These are phyloP conservation scores for Curvularia sp. DNA, from an alignment of 2,329 filamentous ascomycete genomes.

Conservation along the genomic window DNA sequence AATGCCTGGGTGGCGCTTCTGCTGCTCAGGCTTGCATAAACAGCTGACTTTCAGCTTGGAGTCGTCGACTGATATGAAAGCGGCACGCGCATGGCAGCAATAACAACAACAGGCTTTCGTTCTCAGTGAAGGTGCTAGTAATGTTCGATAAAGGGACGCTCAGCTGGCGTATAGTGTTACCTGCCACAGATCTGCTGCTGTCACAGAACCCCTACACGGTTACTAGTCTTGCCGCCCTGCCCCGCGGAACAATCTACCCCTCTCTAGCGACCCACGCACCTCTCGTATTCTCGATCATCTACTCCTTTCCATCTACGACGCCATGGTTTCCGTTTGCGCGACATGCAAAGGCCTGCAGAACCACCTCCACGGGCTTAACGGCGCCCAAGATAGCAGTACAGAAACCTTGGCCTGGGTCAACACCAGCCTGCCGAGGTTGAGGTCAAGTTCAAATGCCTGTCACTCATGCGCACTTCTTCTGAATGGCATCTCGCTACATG, in stretches of 20 bases:
- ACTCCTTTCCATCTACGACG: conserved; percentile 8
- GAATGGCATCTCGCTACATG: conserved; percentile 45
- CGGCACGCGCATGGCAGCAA: conserved; percentile 14
- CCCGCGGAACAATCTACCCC: conserved; percentile 25
- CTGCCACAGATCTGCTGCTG: conserved; percentile 8
- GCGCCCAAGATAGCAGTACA: conserved; percentile 23
- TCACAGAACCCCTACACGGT: conserved; percentile 9
- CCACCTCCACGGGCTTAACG: conserved; percentile 32
- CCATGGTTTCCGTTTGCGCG: conserved; percentile 43
- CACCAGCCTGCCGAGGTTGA: conserved; percentile 40
- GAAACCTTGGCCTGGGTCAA: conserved; percentile 35
- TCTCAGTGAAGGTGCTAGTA: conserved; percentile 3
- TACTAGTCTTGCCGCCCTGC: conserved; percentile 15
- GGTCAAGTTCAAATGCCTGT: conserved; percentile 40
- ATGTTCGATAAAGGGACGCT: conserved; percentile 17
- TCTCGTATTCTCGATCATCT: conserved; percentile 10
- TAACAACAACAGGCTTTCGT: neutral
- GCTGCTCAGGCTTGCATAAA: conserved; percentile 7
- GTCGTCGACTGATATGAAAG: conserved; percentile 15
- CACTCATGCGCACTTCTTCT: conserved; percentile 45
- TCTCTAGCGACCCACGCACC: conserved; percentile 17
- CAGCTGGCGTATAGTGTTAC: conserved; percentile 15
- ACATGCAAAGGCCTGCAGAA: conserved; percentile 48
- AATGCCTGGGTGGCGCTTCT: conserved; percentile 10
- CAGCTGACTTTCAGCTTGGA: conserved; percentile 10